Base-by-base conservation (phyloP, 2,329 filamentous ascomycete species). In the Fusarium brevicatenulatum region DNA sequence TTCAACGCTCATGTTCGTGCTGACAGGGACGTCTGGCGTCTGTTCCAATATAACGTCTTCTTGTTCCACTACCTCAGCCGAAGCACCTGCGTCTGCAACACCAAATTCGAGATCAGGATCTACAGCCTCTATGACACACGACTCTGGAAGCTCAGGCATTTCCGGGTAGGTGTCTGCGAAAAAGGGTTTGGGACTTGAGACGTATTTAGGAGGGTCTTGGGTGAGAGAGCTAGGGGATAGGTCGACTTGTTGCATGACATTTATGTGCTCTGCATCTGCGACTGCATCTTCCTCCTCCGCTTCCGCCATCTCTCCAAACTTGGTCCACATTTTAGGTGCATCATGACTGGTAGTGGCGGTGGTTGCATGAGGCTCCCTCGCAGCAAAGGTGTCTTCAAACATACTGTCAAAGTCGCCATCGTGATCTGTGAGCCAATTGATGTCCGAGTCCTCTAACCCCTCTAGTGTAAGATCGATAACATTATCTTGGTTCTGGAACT, bases 1-100 rank as follows among this genome's bases (percentile, higher is more conserved):
- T n/a, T 78, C 76, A 30, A 81, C 76, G 23, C 55, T 68, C 28
- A 78, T n/a, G 6, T 57, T 54, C 13, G 21, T 56, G 30, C 62
- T 70, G 21, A 52, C 25, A 13, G 55, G 44, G 25, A 42, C n/a
- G 13, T 54, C 52, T 5, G 23, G 25, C 5, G 49, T 47, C 47
- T 63, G 25, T n/a, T 50, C 39, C 16, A 28, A 32, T 3, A 39
- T 37, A 21, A 46, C n/a, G 25, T 58, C 65, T 39, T 64, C 39
- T 23, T 58, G 50, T 37, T 65, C n/a, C 10, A 65, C 34, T 12
- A 52, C 28, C 4, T 72, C 56, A 36, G 59, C 34, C 21, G 64
- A 47, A 43, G 57, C 67, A 43, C 40, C 37, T 34, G 46, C 66
- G 49, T n/a, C 36, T 43, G 54, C 23, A 11, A 34, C 44, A 9